Evolutionary conservation across 768 basidiomycete species (phyloP), one percentile per base, ranked within the genome.

Genomic region (Leccinellum luteum): DNA sequence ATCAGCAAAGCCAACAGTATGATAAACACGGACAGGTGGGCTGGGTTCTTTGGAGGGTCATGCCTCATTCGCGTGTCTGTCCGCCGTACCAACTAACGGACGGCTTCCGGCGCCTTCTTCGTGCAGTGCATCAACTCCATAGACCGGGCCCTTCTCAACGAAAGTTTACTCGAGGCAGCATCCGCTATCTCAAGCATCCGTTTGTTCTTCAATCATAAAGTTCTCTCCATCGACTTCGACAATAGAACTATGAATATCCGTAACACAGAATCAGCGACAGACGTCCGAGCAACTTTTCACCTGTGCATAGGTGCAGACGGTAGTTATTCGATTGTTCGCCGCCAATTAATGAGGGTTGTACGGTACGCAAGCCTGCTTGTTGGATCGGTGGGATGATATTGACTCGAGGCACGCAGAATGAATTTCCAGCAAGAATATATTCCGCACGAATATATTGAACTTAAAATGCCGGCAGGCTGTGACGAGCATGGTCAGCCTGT

Each of bases 341-440:
- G 87, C 67, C 91, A 98, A 78, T 83, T 99, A 86, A 98, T 98
- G 96, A 83, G 90, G 63, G 90, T 92, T 57, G 84, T 91, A 64
- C 85, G 92, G 94, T 94, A 73, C 69, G 84, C 74, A 51, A 60
- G 59, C 58, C 49, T 54, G 53, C 51, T 41, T 59, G 53, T 52
- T 51, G 48, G 31, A 52, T 55, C 23, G 32, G 55, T 57, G 48
- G 54, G 47, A 53, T 27, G 58, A 54, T 27, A 34, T 54, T 70
- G 51, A 69, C 60, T 54, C 25, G 50, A 61, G 52, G 60, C 64
- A 62, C 65, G 61, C 70, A 97, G 96, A 73, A 94, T 97, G 88
- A 83, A 96, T 78, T 97, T 89, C 76, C 85, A 89, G 68, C 96
- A 98, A 75, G 87, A 89, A 73, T 98, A 96, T 76, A 93, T 98